phyloP scores from a whole-genome alignment of 345 rosid species.

The Rhizophora mangle region DNA sequence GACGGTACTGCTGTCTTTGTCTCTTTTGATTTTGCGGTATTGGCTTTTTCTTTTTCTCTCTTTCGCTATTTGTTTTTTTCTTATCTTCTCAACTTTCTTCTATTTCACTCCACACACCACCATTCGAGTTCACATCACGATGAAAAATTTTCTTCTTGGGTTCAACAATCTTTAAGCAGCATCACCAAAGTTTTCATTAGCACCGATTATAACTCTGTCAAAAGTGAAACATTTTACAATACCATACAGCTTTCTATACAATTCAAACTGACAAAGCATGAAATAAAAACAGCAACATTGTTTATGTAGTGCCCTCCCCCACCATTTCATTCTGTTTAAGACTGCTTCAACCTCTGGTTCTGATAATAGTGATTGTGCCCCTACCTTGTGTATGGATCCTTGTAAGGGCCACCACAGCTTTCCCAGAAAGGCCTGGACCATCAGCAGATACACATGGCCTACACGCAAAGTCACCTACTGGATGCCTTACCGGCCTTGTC shows the following conservation, averaged over 20 bases:
- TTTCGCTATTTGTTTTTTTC: conserved; percentile 2
- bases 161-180: conserved; percentile 3
- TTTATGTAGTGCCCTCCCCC: not conserved
- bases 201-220: conserved; percentile 11
- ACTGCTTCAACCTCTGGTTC: conserved; percentile 69
- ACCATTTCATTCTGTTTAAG: not conserved
- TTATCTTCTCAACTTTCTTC: conserved; percentile 2
- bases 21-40: conserved; percentile 13
- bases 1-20: conserved; percentile 21
- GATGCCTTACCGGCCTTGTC: conserved; percentile 81
- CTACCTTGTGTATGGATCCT: conserved; percentile 88
- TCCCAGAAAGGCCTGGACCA: conserved; percentile 89
- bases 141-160: not conserved
- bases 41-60: conserved; percentile 10
- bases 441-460: conserved; percentile 57
- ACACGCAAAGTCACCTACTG: conserved; percentile 90
- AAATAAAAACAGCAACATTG: conserved; percentile 1
- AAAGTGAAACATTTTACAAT: conserved; percentile 12
- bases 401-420: conserved; percentile 89
- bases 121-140: conserved; percentile 24
- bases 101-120: conserved; percentile 40
- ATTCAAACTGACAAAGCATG: conserved; percentile 19
- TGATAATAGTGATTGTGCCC: conserved; percentile 94
- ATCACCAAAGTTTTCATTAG: not conserved
- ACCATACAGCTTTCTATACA: conserved; percentile 18